A percentile compares a stretch with the other conserved stretches of the same genome.
Evolutionary conservation across 1,284 basidiomycete species (phyloP).

Genomic region (Neotropicomus parvogracilis): DNA sequence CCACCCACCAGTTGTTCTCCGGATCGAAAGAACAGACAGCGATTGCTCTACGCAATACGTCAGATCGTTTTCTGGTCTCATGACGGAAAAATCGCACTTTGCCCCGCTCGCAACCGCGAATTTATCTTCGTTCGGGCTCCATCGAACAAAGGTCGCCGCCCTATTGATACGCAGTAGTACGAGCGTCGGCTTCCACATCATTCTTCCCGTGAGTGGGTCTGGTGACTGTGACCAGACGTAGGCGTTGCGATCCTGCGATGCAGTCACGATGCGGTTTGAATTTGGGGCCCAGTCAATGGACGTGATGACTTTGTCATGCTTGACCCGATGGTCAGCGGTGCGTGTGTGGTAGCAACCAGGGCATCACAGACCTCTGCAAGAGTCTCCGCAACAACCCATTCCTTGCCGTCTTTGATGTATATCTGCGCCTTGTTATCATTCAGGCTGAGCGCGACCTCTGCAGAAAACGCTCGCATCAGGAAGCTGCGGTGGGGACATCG

Average conservation of each 20-base stretch:
- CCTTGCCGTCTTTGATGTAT: constrained; percentile 60
- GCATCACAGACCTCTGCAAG: constrained; percentile 72
- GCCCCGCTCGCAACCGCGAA: constrained; percentile 98
- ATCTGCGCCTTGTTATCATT: constrained; percentile 91
- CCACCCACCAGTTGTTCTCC: constrained; percentile 99
- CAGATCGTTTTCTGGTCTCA: background rate
- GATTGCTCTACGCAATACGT: constrained; percentile 64
- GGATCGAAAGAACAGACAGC: constrained; percentile 93
- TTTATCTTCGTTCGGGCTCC: constrained; percentile 98
- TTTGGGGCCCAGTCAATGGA: constrained; percentile 98
- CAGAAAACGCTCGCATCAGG: constrained; percentile 9
- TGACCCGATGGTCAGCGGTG: constrained; percentile 1
- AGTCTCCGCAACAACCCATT: constrained; percentile 79
- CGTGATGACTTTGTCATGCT: constrained; percentile 99
- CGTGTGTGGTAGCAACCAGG: background rate
- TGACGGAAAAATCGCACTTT: constrained; percentile 44
- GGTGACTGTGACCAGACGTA: constrained; percentile 93
- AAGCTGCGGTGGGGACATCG: constrained; percentile 3
- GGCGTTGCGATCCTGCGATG: constrained; percentile 97
- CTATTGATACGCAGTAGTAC: constrained; percentile 94
- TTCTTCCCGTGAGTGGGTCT: constrained; percentile 65
- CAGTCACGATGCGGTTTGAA: constrained; percentile 96
- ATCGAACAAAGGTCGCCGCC: constrained; percentile 92
- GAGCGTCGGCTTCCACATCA: constrained; percentile 94
- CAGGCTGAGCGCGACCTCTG: constrained; percentile 89